These are phyloP conservation scores for Peniophora sp. DNA, from an alignment of 1,284 basidiomycete genomes.

Conservation along the genomic window DNA sequence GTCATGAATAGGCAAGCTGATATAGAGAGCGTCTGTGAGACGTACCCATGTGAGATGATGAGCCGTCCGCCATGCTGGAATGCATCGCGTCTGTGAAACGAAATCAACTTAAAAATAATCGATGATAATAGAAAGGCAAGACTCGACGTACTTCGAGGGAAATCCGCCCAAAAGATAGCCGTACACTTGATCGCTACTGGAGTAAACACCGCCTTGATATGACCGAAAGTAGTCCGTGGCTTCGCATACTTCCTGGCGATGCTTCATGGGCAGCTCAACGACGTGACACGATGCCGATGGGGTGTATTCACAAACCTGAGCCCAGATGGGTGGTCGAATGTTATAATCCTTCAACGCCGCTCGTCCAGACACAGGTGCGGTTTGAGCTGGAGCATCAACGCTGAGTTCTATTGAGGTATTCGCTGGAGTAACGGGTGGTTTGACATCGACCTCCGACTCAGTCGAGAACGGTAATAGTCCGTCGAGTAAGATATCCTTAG, in stretches of 20 bases:
- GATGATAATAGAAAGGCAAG: not conserved
- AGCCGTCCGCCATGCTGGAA: conserved; percentile 56
- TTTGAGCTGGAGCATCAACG: too few species aligned
- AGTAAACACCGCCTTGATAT: conserved; percentile 75
- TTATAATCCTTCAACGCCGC: not conserved
- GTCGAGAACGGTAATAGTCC: too few species aligned
- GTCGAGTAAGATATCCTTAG: too few species aligned
- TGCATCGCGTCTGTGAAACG: conserved; percentile 47
- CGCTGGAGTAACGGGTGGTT: too few species aligned
- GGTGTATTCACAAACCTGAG: conserved; percentile 17
- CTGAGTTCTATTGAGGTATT: too few species aligned
- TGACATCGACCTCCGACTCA: too few species aligned
- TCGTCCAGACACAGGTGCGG: too few species aligned
- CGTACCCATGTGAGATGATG: conserved; percentile 75
- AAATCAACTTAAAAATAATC: conserved; percentile 3
- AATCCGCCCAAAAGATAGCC: conserved; percentile 70
- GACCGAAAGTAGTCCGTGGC: conserved; percentile 65
- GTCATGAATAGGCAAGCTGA: not conserved
- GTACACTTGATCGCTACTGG: conserved; percentile 47
- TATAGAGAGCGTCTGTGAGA: conserved; percentile 4
- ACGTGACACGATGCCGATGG: too few species aligned
- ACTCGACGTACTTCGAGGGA: conserved; percentile 43
- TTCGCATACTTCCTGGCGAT: conserved; percentile 76
- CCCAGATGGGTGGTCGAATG: conserved; percentile 26
- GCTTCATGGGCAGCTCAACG: conserved; percentile 29